These are phyloP conservation scores for Capsicum rhomboideum DNA, from an alignment of 257 asterid species.

Conservation along the genomic window DNA sequence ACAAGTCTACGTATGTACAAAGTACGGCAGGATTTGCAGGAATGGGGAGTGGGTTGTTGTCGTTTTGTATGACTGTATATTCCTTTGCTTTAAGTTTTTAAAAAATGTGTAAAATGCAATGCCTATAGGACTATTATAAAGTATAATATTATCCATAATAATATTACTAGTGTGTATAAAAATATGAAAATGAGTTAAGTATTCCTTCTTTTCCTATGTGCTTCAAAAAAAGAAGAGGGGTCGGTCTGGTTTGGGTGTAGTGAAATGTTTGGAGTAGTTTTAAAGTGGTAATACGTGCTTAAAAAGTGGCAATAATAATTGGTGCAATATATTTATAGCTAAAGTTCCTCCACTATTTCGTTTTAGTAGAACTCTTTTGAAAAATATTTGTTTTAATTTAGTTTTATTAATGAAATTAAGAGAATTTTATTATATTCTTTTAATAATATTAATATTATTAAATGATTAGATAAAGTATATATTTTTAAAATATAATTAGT, in stretches of 20 bases:
- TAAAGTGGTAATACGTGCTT: background rate
- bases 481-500: no score
- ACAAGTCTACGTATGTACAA: constrained; percentile 26
- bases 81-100: background rate
- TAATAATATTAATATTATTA: no score
- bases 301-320: background rate
- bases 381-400: no score
- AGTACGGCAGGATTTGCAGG: background rate
- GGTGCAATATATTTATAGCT: no score
- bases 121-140: background rate
- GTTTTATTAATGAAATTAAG: no score
- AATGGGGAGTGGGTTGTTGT: constrained; percentile 7
- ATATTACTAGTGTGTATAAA: background rate
- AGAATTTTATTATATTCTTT: no score
- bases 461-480: no score
- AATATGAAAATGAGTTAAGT: no score
- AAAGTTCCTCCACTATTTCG: no score
- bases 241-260: background rate
- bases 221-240: no score
- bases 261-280: background rate
- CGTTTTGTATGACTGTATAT: constrained; percentile 36
- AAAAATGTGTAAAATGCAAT: constrained; percentile 5
- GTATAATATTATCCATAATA: background rate
- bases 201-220: background rate
- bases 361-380: no score